Conservation (phyloP, 108 stramenopile genomes). For the Epithemia pelagica region DNA sequence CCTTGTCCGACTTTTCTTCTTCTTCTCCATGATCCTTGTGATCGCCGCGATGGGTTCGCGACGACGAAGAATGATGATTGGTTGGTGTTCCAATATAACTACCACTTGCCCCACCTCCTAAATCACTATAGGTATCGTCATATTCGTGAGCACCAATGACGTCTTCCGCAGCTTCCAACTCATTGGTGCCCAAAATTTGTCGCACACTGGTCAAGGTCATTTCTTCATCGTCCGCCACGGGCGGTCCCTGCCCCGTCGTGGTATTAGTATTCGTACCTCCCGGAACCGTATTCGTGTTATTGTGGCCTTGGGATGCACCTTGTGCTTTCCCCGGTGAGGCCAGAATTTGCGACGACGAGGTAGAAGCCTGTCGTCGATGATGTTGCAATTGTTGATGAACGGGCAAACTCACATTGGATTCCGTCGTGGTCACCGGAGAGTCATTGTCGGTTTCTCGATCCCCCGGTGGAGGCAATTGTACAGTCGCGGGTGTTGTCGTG, state of each 20-base stretch:
- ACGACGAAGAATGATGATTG: too few species aligned
- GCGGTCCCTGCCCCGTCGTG: not conserved
- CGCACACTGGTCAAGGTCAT: slow-evolving; percentile 33
- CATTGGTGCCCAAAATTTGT: slow-evolving; percentile 25
- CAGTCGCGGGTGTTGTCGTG: too few species aligned
- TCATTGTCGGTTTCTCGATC: too few species aligned
- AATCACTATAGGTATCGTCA: not conserved
- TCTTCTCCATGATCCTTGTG: too few species aligned
- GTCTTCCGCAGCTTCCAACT: not conserved
- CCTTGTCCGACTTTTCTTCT: not conserved
- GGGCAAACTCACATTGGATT: not conserved
- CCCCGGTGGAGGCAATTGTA: too few species aligned
- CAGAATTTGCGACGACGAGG: not conserved
- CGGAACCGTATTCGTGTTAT: too few species aligned
- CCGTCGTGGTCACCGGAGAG: not conserved
- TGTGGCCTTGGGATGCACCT: not conserved
- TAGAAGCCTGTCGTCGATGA: not conserved
- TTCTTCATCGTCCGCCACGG: slow-evolving; percentile 29
- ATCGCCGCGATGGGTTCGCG: too few species aligned
- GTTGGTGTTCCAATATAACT: not conserved
- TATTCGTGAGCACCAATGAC: not conserved
- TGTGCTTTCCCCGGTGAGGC: not conserved
- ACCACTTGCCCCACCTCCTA: not conserved
- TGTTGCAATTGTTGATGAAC: not conserved
- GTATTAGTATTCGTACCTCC: too few species aligned